Evolutionary conservation across 805 yeast genomes (phyloP).

Genomic region (Barnettozyma siamensis): DNA sequence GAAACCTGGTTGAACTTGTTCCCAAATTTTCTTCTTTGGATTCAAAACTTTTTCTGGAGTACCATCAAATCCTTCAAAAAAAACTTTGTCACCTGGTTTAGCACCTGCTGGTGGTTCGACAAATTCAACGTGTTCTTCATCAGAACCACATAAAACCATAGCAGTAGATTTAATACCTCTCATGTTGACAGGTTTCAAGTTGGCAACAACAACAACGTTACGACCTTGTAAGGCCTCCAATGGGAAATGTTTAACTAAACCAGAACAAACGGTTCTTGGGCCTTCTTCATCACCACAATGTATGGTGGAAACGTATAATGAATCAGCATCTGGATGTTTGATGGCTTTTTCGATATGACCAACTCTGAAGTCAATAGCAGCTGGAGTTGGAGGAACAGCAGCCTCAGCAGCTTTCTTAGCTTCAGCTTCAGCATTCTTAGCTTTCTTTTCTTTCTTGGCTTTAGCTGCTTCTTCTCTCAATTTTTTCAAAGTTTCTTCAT

Average conservation of each 20-base stretch:
- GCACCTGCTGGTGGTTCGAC: conserved; percentile 92
- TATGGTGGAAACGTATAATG: conserved; percentile 92
- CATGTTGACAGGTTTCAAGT: conserved; percentile 96
- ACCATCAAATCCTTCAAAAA: conserved; percentile 87
- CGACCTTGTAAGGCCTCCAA: conserved; percentile 95
- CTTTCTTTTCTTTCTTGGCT: conserved; percentile 58
- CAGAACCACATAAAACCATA: conserved; percentile 94
- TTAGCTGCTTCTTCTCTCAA: conserved; percentile 51
- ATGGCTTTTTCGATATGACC: conserved; percentile 96
- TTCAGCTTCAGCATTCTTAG: conserved; percentile 35
- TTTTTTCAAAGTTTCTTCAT: conserved; percentile 41
- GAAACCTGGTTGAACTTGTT: conserved; percentile 87
- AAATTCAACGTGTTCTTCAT: conserved; percentile 76
- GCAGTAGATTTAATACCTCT: conserved; percentile 94
- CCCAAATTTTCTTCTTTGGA: conserved; percentile 99
- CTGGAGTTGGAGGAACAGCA: conserved; percentile 69
- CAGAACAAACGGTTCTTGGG: conserved; percentile 98
- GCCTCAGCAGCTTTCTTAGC: conserved; percentile 51
- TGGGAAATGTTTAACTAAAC: conserved; percentile 83
- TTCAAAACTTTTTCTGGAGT: conserved; percentile 88
- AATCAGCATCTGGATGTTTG: conserved; percentile 97
- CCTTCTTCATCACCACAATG: conserved; percentile 95
- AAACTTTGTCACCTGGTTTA: conserved; percentile 92
- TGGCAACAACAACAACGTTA: conserved; percentile 85
- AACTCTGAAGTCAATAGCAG: conserved; percentile 86